Evolutionary conservation across 805 yeast genomes (phyloP), one percentile per base, ranked within the genome.

Genomic region (Myxozyma nipponensis): DNA sequence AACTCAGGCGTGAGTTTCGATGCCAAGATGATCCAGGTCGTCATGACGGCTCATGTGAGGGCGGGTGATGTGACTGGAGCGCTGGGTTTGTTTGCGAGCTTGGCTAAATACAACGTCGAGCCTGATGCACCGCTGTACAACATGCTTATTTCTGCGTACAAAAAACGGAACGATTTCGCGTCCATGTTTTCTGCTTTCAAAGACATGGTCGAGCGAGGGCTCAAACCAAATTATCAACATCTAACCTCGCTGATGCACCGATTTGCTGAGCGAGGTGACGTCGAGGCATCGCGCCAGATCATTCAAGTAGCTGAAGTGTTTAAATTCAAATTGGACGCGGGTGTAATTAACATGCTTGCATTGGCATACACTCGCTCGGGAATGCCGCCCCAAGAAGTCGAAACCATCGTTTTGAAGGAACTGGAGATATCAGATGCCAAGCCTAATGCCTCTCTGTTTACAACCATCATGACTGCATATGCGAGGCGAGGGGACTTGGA

Each of bases 231-330:
- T 5, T 19, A 25, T 28, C 41, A 30, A 7, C 49, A 43, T 21
- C 44, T 55, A n/a, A 55, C 59, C 6, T 44, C 59, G 19, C 30
- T 57, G 38, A 40, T 57, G 52, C n/a, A 54, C 6, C 23, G 28
- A 1, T 57, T 35, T 36, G 49, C 57, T 5, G 34, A 30, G 9
- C 18, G 26, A n/a, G 60, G 52, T 18, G 48, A 44, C 26, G 37
- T 42, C 23, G 22, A n/a, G 9, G 34, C 41, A 4, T 44, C 54
- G 4, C 55, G 52, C 22, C 34, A 23, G 5, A 37, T 57, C 15
- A 46, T 51, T 26, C n/a, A 28, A 17, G 40, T 40, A 18, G n/a
- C 44, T 19, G 43, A 50, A 23, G 26, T 19, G 7, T 41, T 35
- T 21, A 32, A 41, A 4, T 25, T 55, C 18, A 28, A 22, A 28